Conservation (phyloP, 805 yeast species). For the Ogataea trehalophila region DNA sequence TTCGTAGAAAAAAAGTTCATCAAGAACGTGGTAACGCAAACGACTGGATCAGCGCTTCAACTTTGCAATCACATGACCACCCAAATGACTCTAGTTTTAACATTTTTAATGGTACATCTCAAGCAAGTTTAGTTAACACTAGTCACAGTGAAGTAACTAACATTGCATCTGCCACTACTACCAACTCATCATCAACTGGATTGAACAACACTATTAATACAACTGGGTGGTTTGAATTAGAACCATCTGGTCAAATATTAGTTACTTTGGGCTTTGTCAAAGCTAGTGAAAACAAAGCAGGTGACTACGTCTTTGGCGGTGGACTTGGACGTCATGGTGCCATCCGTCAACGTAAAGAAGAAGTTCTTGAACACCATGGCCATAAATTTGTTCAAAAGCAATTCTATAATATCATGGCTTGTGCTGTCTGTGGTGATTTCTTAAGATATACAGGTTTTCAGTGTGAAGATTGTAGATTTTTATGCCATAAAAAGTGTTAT, state of each 20-base stretch:
- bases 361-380: conserved; percentile 91
- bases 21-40: conserved; percentile 67
- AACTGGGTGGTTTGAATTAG: conserved; percentile 84
- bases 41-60: conserved; percentile 78
- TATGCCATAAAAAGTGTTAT: conserved; percentile 79
- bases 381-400: conserved; percentile 95
- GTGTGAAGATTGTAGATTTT: conserved; percentile 78
- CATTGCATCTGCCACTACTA: conserved; percentile 9
- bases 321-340: conserved; percentile 97
- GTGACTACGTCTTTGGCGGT: conserved; percentile 47
- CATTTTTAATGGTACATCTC: conserved; percentile 1
- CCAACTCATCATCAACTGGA: conserved; percentile 8
- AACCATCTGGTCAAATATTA: conserved; percentile 89
- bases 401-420: conserved; percentile 92
- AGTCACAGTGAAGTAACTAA: neutral
- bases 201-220: conserved; percentile 35
- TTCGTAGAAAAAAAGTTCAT: conserved; percentile 83
- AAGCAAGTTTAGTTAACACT: neutral
- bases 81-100: neutral
- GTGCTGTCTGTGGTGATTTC: conserved; percentile 96
- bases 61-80: conserved; percentile 25
- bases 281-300: conserved; percentile 38
- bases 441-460: conserved; percentile 81
- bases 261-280: conserved; percentile 78
- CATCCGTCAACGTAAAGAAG: conserved; percentile 86